Conservation (phyloP, 2,329 filamentous ascomycete genomes). For the Tolypocladium tropicale region DNA sequence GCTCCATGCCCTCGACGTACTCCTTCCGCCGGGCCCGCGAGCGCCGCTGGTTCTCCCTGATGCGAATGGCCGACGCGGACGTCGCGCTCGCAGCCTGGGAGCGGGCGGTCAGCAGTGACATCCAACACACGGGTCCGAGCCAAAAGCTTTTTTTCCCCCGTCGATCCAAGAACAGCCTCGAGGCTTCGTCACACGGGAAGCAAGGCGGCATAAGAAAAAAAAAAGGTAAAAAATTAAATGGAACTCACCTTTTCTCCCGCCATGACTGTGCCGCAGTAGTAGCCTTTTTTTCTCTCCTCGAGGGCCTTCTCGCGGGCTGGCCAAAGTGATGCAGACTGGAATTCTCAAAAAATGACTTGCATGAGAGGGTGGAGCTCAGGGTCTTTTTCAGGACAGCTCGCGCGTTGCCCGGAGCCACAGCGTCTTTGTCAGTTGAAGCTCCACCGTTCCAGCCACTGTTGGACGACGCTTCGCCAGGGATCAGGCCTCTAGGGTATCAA, state of each 20-base stretch:
- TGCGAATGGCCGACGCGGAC: constrained; percentile 25
- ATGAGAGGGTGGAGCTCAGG: not conserved
- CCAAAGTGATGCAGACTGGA: not conserved
- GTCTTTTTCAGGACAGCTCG: not conserved
- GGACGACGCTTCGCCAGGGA: not conserved
- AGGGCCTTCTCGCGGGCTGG: no score
- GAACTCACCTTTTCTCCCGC: constrained; percentile 11
- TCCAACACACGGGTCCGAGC: not conserved
- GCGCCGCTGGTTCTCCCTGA: constrained; percentile 43
- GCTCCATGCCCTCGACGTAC: constrained; percentile 37
- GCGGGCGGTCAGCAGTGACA: not conserved
- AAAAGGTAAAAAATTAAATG: not conserved
- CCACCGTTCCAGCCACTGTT: not conserved
- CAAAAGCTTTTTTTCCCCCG: not conserved
- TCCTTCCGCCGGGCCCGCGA: constrained; percentile 41
- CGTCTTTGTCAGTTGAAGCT: not conserved
- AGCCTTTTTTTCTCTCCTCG: not conserved
- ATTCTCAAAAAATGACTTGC: constrained; percentile 1
- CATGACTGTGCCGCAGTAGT: constrained; percentile 5
- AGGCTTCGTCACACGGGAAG: not conserved
- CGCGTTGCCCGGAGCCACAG: not conserved
- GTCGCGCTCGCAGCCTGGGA: constrained; percentile 9
- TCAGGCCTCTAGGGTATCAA: not conserved
- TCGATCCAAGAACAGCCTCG: not conserved
- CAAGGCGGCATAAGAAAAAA: not conserved